Base-by-base conservation (phyloP, 495 filamentous ascomycete species). In the Penicillium herquei region DNA sequence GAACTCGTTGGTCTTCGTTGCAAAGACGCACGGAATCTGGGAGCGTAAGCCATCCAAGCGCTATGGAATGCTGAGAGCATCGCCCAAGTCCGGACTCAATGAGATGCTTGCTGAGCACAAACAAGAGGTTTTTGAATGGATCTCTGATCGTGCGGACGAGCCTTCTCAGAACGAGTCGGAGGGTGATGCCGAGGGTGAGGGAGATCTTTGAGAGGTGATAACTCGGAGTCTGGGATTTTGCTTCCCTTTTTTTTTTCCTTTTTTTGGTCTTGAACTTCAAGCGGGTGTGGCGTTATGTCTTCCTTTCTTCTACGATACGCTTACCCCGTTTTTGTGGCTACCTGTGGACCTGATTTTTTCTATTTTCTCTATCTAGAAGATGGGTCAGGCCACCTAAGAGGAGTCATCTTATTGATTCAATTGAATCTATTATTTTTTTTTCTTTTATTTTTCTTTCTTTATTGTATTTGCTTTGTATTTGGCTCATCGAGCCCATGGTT, bases 1-100 rank as follows among this genome's bases (percentile, higher is more conserved):
- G 63, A 82, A 89, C 67, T 89, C 87, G 0, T 73, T 82, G 2
- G 85, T 95, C 52, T 92, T 87, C 60, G 89, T 96, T 21, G 77
- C 84, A 0, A 72, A 77, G 26, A 74, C 83, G 42, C 92, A 96
- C 60, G 79, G 82, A 8, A 84, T 88, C 56, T 96, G 90, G 90
- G 70, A 83, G 0, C 78, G 81, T 51, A 86, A 85, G 61, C 80
- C 86, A 12, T 79, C 79, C 14, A 90, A 88, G 70, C 79, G 87
- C 3, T 90, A 89, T 55, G 88, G 88, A 0, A 76, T 71, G 0
- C 79, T 91, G 7, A 63, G 81, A 33, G 74, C 75, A 54, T 86
- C 83, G 21, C 64, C 74, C 1, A 75, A 78, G 26, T 69, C 66
- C 10, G 77, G 80, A 0, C 67, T 90, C 26, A 81, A 79, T n/a